These are phyloP conservation scores for Sindora glabra DNA, from an alignment of 306 rosid species.

Conservation along the genomic window DNA sequence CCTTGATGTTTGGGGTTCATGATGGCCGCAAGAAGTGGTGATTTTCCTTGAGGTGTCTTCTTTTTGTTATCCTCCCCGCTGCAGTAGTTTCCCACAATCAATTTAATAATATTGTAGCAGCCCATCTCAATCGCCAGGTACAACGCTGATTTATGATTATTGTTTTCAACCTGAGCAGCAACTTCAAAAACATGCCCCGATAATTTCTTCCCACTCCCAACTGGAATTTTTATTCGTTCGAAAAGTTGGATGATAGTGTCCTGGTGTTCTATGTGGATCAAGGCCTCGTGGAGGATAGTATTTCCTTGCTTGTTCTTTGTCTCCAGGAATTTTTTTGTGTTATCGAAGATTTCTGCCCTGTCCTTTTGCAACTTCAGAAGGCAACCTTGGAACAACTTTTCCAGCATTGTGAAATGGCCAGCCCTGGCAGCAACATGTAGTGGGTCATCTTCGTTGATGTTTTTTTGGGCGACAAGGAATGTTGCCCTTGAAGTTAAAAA, in stretches of 20 bases:
- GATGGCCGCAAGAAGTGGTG: background rate
- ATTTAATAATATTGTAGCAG: background rate
- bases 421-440: constrained; percentile 4
- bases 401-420: background rate
- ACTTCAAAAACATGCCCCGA: too few species aligned
- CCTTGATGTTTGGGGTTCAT: too few species aligned
- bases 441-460: background rate
- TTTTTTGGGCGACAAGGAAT: background rate
- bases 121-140: background rate
- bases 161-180: background rate
- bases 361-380: background rate
- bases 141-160: background rate
- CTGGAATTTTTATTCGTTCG: too few species aligned
- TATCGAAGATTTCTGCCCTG: background rate
- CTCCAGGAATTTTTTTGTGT: too few species aligned
- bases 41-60: background rate
- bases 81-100: background rate
- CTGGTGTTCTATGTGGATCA: background rate
- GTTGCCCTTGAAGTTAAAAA: fast-evolving
- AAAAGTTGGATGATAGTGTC: too few species aligned
- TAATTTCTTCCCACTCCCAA: too few species aligned
- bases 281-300: constrained; percentile 4
- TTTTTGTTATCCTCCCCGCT: too few species aligned
- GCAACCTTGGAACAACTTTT: background rate
- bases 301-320: background rate